Conservation (phyloP, 306 rosid genomes). For the Fragaria vesca region DNA sequence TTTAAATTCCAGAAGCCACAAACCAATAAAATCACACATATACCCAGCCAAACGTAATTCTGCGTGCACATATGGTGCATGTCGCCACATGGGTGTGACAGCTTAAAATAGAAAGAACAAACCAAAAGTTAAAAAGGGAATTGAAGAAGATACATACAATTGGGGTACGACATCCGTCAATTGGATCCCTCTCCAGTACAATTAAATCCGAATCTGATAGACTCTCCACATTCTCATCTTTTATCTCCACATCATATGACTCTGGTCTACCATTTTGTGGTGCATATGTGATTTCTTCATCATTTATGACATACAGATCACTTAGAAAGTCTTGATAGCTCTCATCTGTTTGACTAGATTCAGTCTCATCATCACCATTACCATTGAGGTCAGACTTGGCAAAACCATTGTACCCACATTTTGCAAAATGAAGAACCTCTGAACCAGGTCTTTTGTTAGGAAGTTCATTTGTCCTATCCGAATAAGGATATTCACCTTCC, state of each 20-base stretch:
- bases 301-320: background rate
- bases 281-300: constrained; percentile 12
- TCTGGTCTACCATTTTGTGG: constrained; percentile 19
- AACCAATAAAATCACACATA: background rate
- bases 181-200: constrained; percentile 21
- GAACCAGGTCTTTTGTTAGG: background rate
- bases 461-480: background rate
- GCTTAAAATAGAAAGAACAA: constrained; percentile 6
- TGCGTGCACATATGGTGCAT: background rate
- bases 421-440: background rate
- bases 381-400: background rate
- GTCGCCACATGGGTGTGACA: background rate
- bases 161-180: constrained; percentile 3
- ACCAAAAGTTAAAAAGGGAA: constrained; percentile 3
- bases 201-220: constrained; percentile 40
- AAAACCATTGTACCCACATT: background rate
- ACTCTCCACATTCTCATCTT: constrained; percentile 16
- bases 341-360: background rate
- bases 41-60: background rate
- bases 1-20: background rate
- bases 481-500: constrained; percentile 3
- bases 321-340: background rate
- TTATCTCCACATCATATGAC: background rate
- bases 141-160: constrained; percentile 41
- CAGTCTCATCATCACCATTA: background rate